Base-by-base conservation (phyloP, 176 grass and related monocot genomes). In the Thinopyrum elongatum region DNA sequence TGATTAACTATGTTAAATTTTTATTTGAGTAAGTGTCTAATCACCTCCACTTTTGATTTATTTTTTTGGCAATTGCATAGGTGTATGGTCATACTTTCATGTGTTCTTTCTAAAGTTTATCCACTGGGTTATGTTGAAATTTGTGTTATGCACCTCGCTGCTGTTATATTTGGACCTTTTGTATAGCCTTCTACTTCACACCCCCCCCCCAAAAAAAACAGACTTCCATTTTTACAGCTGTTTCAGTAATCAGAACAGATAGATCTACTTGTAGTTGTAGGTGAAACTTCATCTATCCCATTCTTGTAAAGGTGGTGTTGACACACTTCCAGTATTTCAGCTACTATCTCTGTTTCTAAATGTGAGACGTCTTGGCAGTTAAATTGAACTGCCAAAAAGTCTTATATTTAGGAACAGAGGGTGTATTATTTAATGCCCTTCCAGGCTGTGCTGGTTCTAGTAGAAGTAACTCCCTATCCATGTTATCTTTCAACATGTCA, bases 1-100 rank as follows among this genome's bases (percentile, higher is more conserved):
- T 99, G 35, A 96, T 99, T 85, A 99, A 96, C 66, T 94, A 94
- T 58, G 94, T 99, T 80, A 99, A 99, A 61, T 93, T 99, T 69
- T 86, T 99, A 27, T 99, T 99, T 8, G 92, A 99, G 97, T 99
- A 91, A 91, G 97, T 92, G n/a, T 60, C 84, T 79, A 21, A 36
- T 64, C 12, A 25, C 17, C 8, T 76, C 16, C 58, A 23, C 23
- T 62, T 34, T 59, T 38, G 14, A 1, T 81, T 10, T 49, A 15
- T 15, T 6, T 59, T 55, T 79, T 2, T 8, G 74, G 10, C 64
- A 82, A 66, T 68, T 75, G 5, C 33, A 65, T 77, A 61, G 55
- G 17, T 67, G 2, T 27, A 55, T 61, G 7, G 36, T 34, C 7
- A 12, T 83, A 16, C 33, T 78, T 83, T 51, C 31, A 75, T 44